These are phyloP conservation scores for Nemania sp. DNA, from an alignment of 2,329 filamentous ascomycete species.

Conservation along the genomic window DNA sequence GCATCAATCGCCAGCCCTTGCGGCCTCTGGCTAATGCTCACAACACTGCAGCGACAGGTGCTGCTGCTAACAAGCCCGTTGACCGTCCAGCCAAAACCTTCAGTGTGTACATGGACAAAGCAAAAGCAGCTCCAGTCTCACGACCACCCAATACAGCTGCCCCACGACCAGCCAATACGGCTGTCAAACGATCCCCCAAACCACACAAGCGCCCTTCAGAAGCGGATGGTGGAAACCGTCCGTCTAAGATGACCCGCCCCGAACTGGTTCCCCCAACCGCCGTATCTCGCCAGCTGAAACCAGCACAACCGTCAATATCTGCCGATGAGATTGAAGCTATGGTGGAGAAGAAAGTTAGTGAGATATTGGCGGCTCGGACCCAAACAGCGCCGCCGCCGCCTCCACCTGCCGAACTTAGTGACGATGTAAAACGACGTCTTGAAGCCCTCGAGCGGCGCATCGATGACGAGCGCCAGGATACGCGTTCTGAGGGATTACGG, in stretches of 20 bases:
- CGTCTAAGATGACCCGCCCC: slow-evolving; percentile 35
- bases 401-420: slow-evolving; percentile 60
- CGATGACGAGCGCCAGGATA: slow-evolving; percentile 67
- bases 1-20: slow-evolving; percentile 69
- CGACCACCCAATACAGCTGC: slow-evolving; percentile 31
- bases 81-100: slow-evolving; percentile 82
- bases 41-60: slow-evolving; percentile 66
- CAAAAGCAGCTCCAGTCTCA: slow-evolving; percentile 46
- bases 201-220: slow-evolving; percentile 50
- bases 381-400: slow-evolving; percentile 52
- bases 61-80: slow-evolving; percentile 54
- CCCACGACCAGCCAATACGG: slow-evolving; percentile 29
- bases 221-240: slow-evolving; percentile 41
- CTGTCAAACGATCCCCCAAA: slow-evolving; percentile 33
- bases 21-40: slow-evolving; percentile 75
- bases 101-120: slow-evolving; percentile 80
- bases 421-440: slow-evolving; percentile 77
- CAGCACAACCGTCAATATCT: slow-evolving; percentile 50
- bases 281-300: slow-evolving; percentile 26
- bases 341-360: slow-evolving; percentile 88
- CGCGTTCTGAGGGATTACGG: slow-evolving; percentile 78
- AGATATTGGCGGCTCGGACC: slow-evolving; percentile 79
- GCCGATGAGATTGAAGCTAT: slow-evolving; percentile 83
- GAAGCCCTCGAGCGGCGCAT: slow-evolving; percentile 87
- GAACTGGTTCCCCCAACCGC: slow-evolving; percentile 28